Conservation (phyloP, 1,284 basidiomycete genomes). For the Earliella scabrosa region DNA sequence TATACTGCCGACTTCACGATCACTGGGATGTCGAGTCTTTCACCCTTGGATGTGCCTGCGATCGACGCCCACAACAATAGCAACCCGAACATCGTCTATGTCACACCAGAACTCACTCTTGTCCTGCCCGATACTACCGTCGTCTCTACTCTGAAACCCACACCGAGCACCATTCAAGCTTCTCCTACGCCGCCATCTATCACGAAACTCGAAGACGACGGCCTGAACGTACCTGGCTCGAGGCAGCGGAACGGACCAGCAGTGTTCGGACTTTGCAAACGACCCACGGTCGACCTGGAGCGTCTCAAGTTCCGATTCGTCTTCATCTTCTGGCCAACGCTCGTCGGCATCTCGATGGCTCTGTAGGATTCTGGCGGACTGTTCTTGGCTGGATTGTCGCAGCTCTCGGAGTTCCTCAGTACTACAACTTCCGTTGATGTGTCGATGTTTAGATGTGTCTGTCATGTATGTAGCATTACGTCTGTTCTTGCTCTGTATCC, state of each 20-base stretch:
- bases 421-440: slow-evolving; percentile 5
- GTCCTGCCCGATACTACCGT: slow-evolving; percentile 30
- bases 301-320: slow-evolving; percentile 54
- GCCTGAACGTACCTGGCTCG: slow-evolving; percentile 8
- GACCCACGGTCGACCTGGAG: slow-evolving; percentile 41
- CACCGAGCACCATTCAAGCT: slow-evolving; percentile 20
- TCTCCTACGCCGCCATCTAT: slow-evolving; percentile 23
- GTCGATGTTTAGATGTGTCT: not conserved
- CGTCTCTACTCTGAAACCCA: slow-evolving; percentile 22
- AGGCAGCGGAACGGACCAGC: slow-evolving; percentile 26
- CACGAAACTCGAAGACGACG: slow-evolving; percentile 6
- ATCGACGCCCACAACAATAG: slow-evolving; percentile 12
- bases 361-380: slow-evolving; percentile 27
- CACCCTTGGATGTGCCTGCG: slow-evolving; percentile 35
- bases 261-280: slow-evolving; percentile 17
- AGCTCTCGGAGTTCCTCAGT: not conserved
- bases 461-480: not conserved
- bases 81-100: slow-evolving; percentile 13
- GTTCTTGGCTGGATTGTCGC: slow-evolving; percentile 7
- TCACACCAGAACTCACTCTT: slow-evolving; percentile 28
- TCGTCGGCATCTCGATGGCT: slow-evolving; percentile 57
- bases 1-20: slow-evolving; percentile 47
- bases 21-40: slow-evolving; percentile 35
- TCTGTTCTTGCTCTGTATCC: not conserved
- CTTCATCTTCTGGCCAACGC: slow-evolving; percentile 60